Evolutionary conservation across 75 land plant species (phyloP).

Genomic region (Pseudotsuga menziesii): DNA sequence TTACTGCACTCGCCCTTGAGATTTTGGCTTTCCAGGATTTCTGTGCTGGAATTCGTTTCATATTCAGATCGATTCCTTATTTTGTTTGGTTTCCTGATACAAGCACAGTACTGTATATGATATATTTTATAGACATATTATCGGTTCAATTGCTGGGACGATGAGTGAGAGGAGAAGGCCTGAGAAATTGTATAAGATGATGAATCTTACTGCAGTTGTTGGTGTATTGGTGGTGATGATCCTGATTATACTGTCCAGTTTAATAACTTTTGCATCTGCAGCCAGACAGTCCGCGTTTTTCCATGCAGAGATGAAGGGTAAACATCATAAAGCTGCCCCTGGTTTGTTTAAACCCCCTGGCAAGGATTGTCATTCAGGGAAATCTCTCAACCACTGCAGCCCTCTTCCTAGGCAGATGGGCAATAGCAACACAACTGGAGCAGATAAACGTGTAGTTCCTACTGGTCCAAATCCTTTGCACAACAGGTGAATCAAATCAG

Average conservation of each 20-base stretch:
- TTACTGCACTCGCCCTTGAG: no score
- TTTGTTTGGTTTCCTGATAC: conserved; percentile 5
- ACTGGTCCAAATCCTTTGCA: conserved; percentile 46
- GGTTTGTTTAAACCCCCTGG: background rate
- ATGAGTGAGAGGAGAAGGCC: conserved; percentile 4
- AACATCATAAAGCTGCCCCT: background rate
- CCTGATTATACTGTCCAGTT: background rate
- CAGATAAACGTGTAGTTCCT: conserved; percentile 26
- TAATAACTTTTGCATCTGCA: background rate
- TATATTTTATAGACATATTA: no score
- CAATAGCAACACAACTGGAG: conserved; percentile 1
- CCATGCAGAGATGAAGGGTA: background rate
- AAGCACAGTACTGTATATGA: no score
- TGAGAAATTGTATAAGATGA: background rate
- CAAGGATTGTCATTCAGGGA: background rate
- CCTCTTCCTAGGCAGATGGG: conserved; percentile 7
- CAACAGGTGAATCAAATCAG: conserved; percentile 9
- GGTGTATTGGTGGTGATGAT: background rate
- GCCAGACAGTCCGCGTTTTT: background rate
- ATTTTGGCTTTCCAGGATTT: background rate
- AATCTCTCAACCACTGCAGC: background rate
- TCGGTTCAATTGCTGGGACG: background rate
- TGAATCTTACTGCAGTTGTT: background rate
- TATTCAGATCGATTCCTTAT: background rate
- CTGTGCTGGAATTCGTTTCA: background rate